phyloP scores from a whole-genome alignment of 495 filamentous ascomycete species.

The Pyrenopolyporus hunteri region DNA sequence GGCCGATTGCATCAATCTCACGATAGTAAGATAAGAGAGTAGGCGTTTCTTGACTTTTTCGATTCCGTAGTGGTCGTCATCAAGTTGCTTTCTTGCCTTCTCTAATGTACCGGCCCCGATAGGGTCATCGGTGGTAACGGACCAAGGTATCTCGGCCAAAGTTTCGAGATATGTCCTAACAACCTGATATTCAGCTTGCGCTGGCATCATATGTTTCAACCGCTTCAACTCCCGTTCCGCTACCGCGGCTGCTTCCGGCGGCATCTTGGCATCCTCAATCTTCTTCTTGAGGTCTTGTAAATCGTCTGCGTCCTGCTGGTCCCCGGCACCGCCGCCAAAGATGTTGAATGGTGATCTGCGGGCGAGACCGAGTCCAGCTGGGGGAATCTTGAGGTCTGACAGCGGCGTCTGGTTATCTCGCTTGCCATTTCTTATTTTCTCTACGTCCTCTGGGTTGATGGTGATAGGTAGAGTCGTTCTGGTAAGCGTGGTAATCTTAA shows the following conservation, averaged over 20 bases:
- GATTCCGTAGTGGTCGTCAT: conserved; percentile 95
- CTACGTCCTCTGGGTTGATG: conserved; percentile 51
- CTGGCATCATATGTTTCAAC: conserved; percentile 92
- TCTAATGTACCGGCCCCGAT: conserved; percentile 81
- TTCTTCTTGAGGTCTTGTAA: conserved; percentile 86
- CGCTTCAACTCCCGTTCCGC: conserved; percentile 88
- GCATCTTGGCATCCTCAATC: conserved; percentile 78
- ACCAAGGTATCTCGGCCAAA: conserved; percentile 93
- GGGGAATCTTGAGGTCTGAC: conserved; percentile 50
- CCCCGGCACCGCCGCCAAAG: conserved; percentile 35
- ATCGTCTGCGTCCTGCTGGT: conserved; percentile 56
- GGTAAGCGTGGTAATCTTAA: conserved; percentile 76
- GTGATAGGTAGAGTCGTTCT: conserved; percentile 61
- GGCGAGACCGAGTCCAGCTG: conserved; percentile 59
- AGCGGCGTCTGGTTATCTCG: conserved; percentile 58
- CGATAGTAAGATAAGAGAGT: conserved; percentile 92
- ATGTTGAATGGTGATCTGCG: conserved; percentile 48
- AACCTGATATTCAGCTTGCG: conserved; percentile 93
- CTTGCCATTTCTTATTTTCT: conserved; percentile 52
- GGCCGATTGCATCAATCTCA: conserved; percentile 89
- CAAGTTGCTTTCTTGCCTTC: conserved; percentile 84
- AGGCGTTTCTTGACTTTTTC: conserved; percentile 97
- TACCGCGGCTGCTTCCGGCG: conserved; percentile 74
- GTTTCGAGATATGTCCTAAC: conserved; percentile 95
- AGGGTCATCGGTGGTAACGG: conserved; percentile 81